Base-by-base conservation (phyloP, 2,329 filamentous ascomycete species). In the Nothophoma quercina region DNA sequence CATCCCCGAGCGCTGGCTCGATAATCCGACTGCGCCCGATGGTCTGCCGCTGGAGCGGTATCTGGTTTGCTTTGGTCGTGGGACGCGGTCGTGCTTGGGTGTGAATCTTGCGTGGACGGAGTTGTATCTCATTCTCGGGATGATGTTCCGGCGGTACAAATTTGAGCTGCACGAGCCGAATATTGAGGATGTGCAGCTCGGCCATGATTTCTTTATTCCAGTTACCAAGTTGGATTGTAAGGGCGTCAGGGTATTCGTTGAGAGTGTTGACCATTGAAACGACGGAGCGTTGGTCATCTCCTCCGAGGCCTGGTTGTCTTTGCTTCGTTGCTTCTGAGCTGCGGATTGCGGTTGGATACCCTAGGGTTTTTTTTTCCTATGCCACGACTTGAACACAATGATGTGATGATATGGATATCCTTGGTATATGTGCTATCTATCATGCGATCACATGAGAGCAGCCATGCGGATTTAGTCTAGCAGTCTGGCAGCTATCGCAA, bases 1-100 rank as follows among this genome's bases (percentile, higher is more conserved):
- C 44, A 62, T 73, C 3, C 76, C 77, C 0, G 73, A 78, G 47
- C 71, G 77, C 25, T 79, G 77, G 76, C 59, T 78, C 28, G 61
- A 60, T 28, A 51, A 64, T 8, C 58, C 64, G 3, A 59, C 68
- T 41, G 69, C 67, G 0, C 38, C 46, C 0, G 65, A 71, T 18
- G 70, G 72, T 4, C 61, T 71, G 16, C 64, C 69, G 1, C 59
- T 76, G 5, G 72, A 75, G n/a, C 69, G 70, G 23, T 79, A 75
- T 51, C 68, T 77, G 39, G 71, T 79, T 5, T 67, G 65, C 1
- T 79, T 79, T 51, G 68, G 71, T 2, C 72, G 73, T 29, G 79
- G 79, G 1, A 73, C 72, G 4, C 63, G 78, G 12, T 62, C 62
- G 9, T 81, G 78, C 55, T 58, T 80, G 10, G 78, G 78, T 0